phyloP scores from a whole-genome alignment of 2,329 filamentous ascomycete species.

The Cladosporium sp. region DNA sequence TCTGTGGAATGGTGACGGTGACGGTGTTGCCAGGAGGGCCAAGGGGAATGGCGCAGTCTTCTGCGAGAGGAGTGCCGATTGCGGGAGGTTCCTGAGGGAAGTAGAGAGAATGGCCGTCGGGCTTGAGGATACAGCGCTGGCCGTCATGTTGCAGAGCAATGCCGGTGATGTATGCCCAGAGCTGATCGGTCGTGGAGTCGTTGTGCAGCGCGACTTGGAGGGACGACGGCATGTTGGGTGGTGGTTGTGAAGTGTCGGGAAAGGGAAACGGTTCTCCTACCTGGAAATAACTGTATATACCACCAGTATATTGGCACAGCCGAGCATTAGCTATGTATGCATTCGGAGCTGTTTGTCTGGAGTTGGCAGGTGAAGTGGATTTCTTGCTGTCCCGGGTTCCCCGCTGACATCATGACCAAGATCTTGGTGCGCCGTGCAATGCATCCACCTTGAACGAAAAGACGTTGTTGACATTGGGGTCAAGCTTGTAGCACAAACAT shows the following conservation, averaged over 20 bases:
- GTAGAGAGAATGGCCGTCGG: conserved; percentile 33
- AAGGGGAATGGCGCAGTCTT: conserved; percentile 35
- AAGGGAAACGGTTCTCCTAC: neutral
- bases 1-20: conserved; percentile 32
- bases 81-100: conserved; percentile 29
- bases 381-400: neutral
- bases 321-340: neutral
- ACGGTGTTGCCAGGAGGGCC: conserved; percentile 30
- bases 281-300: neutral
- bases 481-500: no score
- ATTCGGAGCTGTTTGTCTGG: neutral
- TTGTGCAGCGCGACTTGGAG: conserved; percentile 33
- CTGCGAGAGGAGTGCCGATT: conserved; percentile 29
- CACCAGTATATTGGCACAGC: neutral
- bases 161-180: conserved; percentile 35
- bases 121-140: conserved; percentile 30
- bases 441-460: no score
- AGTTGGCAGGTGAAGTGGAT: neutral
- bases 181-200: conserved; percentile 28
- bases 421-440: no score
- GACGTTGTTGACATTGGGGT: no score
- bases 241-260: neutral
- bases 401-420: neutral
- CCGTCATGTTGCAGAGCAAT: conserved; percentile 33
- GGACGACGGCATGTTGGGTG: conserved; percentile 30